Conservation (phyloP, 2,329 filamentous ascomycete species). For the Diaporthe vexans region DNA sequence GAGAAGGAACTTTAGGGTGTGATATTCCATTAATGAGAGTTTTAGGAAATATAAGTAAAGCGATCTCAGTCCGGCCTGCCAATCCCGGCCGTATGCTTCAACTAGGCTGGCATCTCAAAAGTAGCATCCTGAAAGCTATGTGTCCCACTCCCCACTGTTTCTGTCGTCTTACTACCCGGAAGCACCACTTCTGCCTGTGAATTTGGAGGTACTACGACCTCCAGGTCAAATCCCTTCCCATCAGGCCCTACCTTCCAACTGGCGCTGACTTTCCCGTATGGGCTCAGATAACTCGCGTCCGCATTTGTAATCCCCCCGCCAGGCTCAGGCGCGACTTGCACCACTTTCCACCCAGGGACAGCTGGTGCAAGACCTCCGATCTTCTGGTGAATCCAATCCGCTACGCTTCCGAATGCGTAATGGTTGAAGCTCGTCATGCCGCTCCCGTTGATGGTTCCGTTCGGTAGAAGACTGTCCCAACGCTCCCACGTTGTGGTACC, state of each 20-base stretch:
- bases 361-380: conserved; percentile 17
- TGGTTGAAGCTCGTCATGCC: conserved; percentile 24
- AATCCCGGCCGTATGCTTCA: not conserved
- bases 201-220: conserved; percentile 12
- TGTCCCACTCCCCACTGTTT: conserved; percentile 3
- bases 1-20: too few species aligned
- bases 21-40: not conserved
- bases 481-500: conserved; percentile 31
- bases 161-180: not conserved
- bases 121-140: conserved; percentile 12
- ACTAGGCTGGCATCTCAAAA: conserved; percentile 2
- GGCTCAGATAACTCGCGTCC: not conserved
- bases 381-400: conserved; percentile 26
- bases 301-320: conserved; percentile 6
- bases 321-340: conserved; percentile 11
- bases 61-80: not conserved
- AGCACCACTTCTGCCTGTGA: not conserved
- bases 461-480: conserved; percentile 22
- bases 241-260: conserved; percentile 7
- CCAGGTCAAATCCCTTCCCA: not conserved
- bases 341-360: not conserved
- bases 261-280: conserved; percentile 1
- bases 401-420: conserved; percentile 18
- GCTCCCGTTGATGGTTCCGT: conserved; percentile 12
- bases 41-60: not conserved